Evolutionary conservation across 495 filamentous ascomycete genomes (phyloP).

Genomic region (Glarea lozoyensis): DNA sequence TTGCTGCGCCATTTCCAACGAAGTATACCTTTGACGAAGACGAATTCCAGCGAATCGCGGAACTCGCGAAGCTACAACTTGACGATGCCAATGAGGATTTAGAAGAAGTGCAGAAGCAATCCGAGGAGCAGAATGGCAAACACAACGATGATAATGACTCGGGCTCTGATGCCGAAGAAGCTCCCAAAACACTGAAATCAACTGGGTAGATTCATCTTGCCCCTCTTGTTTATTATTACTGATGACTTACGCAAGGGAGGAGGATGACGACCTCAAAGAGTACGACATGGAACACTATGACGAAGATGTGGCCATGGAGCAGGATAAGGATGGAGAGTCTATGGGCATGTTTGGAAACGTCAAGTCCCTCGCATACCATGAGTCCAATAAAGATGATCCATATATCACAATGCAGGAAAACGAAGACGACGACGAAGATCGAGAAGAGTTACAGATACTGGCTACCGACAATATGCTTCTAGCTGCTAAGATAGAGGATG

Average conservation of each 20-base stretch:
- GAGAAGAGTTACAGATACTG: slow-evolving; percentile 89
- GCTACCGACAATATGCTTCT: slow-evolving; percentile 87
- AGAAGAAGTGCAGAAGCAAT: slow-evolving; percentile 48
- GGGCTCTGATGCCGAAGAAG: slow-evolving; percentile 14
- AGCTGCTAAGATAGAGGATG: slow-evolving; percentile 90
- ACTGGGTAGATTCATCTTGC: slow-evolving; percentile 13
- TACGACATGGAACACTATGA: slow-evolving; percentile 95
- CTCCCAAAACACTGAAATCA: slow-evolving; percentile 12
- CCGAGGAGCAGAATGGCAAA: slow-evolving; percentile 27
- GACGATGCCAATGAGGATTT: slow-evolving; percentile 88
- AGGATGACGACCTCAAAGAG: slow-evolving; percentile 86
- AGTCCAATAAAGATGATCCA: slow-evolving; percentile 85
- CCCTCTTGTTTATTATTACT: background rate
- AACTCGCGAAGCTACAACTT: slow-evolving; percentile 80
- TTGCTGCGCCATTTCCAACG: slow-evolving; percentile 81
- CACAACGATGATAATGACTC: slow-evolving; percentile 24
- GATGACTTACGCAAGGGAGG: slow-evolving; percentile 26
- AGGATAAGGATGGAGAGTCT: slow-evolving; percentile 49
- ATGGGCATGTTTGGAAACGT: slow-evolving; percentile 95
- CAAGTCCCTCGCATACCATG: slow-evolving; percentile 85
- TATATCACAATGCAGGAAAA: slow-evolving; percentile 81
- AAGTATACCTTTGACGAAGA: slow-evolving; percentile 89
- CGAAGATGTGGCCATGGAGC: slow-evolving; percentile 61
- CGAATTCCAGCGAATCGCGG: slow-evolving; percentile 84
- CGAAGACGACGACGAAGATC: slow-evolving; percentile 77